Conservation (phyloP, 768 basidiomycete genomes). For the Leucogyrophana mollusca region DNA sequence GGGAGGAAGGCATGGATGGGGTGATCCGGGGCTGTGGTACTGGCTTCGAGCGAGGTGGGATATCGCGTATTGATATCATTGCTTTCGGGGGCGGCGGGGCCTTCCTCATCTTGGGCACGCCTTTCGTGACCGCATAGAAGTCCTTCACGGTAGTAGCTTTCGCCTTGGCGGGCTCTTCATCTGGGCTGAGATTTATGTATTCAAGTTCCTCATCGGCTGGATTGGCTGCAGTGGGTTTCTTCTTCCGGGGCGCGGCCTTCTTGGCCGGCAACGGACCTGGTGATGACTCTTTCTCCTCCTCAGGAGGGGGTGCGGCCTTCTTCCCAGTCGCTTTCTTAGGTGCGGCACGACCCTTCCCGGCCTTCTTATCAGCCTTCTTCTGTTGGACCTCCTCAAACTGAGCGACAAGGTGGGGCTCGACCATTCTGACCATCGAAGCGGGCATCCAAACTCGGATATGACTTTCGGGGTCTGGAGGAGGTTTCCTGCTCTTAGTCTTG, state of each 20-base stretch:
- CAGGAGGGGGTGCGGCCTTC: slow-evolving; percentile 13
- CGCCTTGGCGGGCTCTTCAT: slow-evolving; percentile 10
- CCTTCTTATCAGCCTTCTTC: slow-evolving; percentile 51
- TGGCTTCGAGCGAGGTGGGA: no score
- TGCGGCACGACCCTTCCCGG: slow-evolving; percentile 36
- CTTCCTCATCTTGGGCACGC: neutral
- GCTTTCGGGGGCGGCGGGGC: neutral
- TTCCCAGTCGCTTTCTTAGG: slow-evolving; percentile 6
- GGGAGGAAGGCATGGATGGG: neutral
- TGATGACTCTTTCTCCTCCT: slow-evolving; percentile 7
- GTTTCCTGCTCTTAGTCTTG: slow-evolving; percentile 30
- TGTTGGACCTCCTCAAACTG: slow-evolving; percentile 53
- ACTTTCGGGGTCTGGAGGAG: slow-evolving; percentile 47
- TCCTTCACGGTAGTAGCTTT: slow-evolving; percentile 13
- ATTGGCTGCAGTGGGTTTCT: neutral
- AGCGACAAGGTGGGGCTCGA: slow-evolving; percentile 62
- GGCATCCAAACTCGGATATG: slow-evolving; percentile 80
- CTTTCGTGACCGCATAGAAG: slow-evolving; percentile 2
- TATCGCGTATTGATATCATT: no score
- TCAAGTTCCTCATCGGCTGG: neutral
- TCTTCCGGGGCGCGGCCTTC: neutral
- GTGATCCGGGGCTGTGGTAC: no score
- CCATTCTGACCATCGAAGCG: slow-evolving; percentile 69
- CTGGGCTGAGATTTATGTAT: slow-evolving; percentile 1
- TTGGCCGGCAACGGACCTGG: neutral